Conservation (phyloP, 495 filamentous ascomycete species). For the Glarea lozoyensis region DNA sequence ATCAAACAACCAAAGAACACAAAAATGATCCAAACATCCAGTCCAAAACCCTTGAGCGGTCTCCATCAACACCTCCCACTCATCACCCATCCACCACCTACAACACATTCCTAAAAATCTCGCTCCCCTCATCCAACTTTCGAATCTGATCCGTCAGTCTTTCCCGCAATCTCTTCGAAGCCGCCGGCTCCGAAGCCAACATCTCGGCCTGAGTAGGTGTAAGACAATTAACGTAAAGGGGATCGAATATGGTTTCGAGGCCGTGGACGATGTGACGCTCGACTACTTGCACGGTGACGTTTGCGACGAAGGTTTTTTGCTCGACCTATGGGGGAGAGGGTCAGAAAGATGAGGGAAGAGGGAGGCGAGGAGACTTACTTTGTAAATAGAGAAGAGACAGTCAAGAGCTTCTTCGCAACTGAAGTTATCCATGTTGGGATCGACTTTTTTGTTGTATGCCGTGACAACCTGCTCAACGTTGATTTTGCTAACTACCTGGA, state of each 20-base stretch:
- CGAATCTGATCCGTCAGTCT: slow-evolving; percentile 21
- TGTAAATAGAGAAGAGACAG: slow-evolving; percentile 27
- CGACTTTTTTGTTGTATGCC: not conserved
- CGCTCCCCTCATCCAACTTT: slow-evolving; percentile 22
- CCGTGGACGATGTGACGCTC: slow-evolving; percentile 27
- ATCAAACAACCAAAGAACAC: too few species aligned
- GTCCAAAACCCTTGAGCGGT: too few species aligned
- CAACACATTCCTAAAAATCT: slow-evolving; percentile 19
- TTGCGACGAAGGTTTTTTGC: slow-evolving; percentile 27
- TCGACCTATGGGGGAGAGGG: slow-evolving; percentile 18
- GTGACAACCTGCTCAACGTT: slow-evolving; percentile 4
- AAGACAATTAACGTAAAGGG: slow-evolving; percentile 19
- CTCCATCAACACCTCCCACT: too few species aligned
- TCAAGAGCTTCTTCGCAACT: slow-evolving; percentile 28
- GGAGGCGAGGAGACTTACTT: slow-evolving; percentile 18
- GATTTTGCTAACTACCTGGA: too few species aligned
- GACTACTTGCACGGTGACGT: slow-evolving; percentile 28
- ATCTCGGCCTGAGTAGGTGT: slow-evolving; percentile 14
- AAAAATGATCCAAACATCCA: too few species aligned
- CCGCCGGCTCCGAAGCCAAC: slow-evolving; percentile 22
- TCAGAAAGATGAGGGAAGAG: not conserved
- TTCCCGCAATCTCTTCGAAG: slow-evolving; percentile 16
- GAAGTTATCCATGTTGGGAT: slow-evolving; percentile 26
- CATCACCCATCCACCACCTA: not conserved
- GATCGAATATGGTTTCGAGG: slow-evolving; percentile 25